These are phyloP conservation scores for Neurospora tetraspora DNA, from an alignment of 495 filamentous ascomycete genomes.

Conservation along the genomic window DNA sequence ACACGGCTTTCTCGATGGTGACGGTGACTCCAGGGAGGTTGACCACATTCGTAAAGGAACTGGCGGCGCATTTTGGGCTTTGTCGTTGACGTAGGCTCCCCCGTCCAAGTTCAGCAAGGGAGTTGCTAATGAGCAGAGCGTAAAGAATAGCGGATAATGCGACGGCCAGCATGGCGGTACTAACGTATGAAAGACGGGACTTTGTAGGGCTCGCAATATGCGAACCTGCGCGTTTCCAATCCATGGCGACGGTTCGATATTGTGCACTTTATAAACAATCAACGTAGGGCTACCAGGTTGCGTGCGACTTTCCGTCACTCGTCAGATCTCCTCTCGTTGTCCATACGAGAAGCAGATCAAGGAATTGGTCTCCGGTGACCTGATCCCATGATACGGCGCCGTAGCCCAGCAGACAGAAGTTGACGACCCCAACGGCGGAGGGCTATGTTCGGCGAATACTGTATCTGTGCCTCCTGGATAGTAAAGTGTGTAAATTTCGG, in stretches of 20 bases:
- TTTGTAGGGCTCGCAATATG: background rate
- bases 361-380: background rate
- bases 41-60: conserved; percentile 9
- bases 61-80: conserved; percentile 3
- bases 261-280: background rate
- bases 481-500: background rate
- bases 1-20: conserved; percentile 20
- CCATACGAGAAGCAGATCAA: background rate
- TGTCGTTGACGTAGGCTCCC: background rate
- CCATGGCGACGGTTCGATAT: background rate
- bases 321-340: background rate
- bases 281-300: background rate
- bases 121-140: background rate
- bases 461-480: background rate
- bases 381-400: background rate
- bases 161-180: background rate
- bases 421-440: background rate
- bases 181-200: background rate
- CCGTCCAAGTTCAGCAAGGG: background rate
- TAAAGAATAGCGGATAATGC: background rate
- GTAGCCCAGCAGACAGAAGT: background rate
- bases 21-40: conserved; percentile 11
- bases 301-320: background rate
- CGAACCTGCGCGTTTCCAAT: background rate
- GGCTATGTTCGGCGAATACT: background rate